These are phyloP conservation scores for Daldinia sp. DNA, from an alignment of 2,329 filamentous ascomycete species.

Conservation along the genomic window DNA sequence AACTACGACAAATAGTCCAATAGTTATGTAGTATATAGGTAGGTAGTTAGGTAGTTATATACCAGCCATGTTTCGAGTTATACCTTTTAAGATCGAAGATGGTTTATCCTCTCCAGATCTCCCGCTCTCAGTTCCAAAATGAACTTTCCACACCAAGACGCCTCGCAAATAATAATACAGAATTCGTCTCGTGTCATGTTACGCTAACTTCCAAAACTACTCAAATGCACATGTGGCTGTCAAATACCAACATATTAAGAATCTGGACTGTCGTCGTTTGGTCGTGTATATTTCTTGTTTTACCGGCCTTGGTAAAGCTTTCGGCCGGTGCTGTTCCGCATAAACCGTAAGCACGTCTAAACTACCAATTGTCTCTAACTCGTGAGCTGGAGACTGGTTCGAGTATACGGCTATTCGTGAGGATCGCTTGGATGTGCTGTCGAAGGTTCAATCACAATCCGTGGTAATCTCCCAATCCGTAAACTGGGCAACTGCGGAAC, in stretches of 20 bases:
- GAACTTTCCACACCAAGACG: slow-evolving; percentile 18
- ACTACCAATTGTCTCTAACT: background rate
- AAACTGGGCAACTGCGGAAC: slow-evolving; percentile 62
- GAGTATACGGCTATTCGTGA: background rate
- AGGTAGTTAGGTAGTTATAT: too few relatives aligned
- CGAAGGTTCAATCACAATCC: slow-evolving; percentile 67
- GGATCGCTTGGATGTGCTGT: slow-evolving; percentile 47
- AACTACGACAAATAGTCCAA: slow-evolving; percentile 16
- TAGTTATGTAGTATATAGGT: slow-evolving; percentile 5
- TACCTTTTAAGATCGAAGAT: background rate
- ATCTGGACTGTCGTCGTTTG: slow-evolving; percentile 2
- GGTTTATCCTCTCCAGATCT: background rate
- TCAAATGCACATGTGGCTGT: background rate
- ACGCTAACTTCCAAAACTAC: background rate
- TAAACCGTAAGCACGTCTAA: background rate
- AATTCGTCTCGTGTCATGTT: slow-evolving; percentile 11
- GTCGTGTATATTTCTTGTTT: slow-evolving; percentile 1
- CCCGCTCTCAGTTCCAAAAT: slow-evolving; percentile 6
- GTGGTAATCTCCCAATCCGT: slow-evolving; percentile 58
- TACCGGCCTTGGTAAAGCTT: background rate
- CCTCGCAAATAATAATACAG: slow-evolving; percentile 30
- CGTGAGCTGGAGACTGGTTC: background rate
- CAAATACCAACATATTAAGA: slow-evolving; percentile 5
- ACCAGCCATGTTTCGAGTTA: slow-evolving; percentile 2
- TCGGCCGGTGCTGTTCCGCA: background rate